Percentiles rank a stretch among this genome's conserved stretches.
phyloP scores from a whole-genome alignment of 345 rosid genomes.

The Rhodamnia rubescens region DNA sequence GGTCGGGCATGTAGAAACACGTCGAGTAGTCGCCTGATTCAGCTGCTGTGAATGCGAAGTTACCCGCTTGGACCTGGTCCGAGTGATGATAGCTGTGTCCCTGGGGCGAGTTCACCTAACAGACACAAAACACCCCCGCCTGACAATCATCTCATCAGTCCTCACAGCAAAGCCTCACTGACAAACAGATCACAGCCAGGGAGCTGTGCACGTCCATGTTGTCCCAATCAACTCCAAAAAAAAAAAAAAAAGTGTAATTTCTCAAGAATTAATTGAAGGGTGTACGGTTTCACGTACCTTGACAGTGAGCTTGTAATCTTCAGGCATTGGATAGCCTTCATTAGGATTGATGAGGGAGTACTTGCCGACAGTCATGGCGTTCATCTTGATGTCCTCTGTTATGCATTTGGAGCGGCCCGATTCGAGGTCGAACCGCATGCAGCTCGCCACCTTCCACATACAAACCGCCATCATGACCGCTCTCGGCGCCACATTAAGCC shows the following conservation, averaged over 20 bases:
- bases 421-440: conserved; percentile 52
- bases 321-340: conserved; percentile 44
- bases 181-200: neutral
- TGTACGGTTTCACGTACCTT: conserved; percentile 15
- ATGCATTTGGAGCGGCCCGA: conserved; percentile 66
- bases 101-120: conserved; percentile 52
- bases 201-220: neutral
- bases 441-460: conserved; percentile 15
- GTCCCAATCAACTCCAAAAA: neutral
- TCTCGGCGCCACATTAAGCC: neutral
- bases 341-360: conserved; percentile 46
- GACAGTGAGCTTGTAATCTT: conserved; percentile 44
- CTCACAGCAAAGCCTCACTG: neutral
- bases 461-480: conserved; percentile 7
- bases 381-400: conserved; percentile 61
- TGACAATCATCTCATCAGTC: neutral
- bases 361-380: conserved; percentile 55
- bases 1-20: conserved; percentile 45
- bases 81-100: conserved; percentile 44
- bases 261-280: neutral
- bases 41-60: conserved; percentile 60
- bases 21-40: conserved; percentile 53
- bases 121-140: neutral
- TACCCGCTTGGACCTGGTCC: conserved; percentile 49
- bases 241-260: neutral